Conservation (phyloP, 495 filamentous ascomycete species). For the Aspergillus egyptiacus region DNA sequence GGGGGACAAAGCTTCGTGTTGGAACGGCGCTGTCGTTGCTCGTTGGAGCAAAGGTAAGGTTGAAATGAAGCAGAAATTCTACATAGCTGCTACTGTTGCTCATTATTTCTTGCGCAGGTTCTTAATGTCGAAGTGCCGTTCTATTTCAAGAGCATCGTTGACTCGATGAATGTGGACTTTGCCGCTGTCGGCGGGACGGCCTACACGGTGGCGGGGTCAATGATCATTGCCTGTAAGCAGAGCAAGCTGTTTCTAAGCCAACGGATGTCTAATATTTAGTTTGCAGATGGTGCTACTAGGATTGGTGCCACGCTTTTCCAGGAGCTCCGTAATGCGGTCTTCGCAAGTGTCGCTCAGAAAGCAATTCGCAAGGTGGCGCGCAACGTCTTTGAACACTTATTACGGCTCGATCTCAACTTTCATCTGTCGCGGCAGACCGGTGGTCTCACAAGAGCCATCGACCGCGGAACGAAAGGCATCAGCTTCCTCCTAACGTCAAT, state of each 20-base stretch:
- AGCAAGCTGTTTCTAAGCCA: neutral
- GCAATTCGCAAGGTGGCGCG: slow-evolving; percentile 86
- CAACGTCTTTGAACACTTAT: slow-evolving; percentile 86
- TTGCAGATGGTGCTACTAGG: slow-evolving; percentile 72
- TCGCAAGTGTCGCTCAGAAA: slow-evolving; percentile 94
- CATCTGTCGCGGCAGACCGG: slow-evolving; percentile 92
- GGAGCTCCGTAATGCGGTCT: slow-evolving; percentile 90
- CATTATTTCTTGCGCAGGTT: slow-evolving; percentile 42
- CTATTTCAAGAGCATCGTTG: slow-evolving; percentile 96
- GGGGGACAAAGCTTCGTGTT: slow-evolving; percentile 78
- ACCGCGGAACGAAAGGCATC: slow-evolving; percentile 95
- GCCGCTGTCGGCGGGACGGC: slow-evolving; percentile 75
- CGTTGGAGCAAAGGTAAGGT: slow-evolving; percentile 71
- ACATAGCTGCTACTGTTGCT: slow-evolving; percentile 11
- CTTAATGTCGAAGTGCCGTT: slow-evolving; percentile 97
- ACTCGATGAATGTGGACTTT: slow-evolving; percentile 95
- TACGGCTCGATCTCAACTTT: slow-evolving; percentile 86
- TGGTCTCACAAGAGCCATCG: slow-evolving; percentile 88
- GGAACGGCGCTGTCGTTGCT: slow-evolving; percentile 72
- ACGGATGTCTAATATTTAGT: slow-evolving; percentile 9
- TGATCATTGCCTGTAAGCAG: slow-evolving; percentile 75
- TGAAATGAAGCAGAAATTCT: neutral
- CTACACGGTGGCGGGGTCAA: slow-evolving; percentile 78
- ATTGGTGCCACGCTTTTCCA: slow-evolving; percentile 84
- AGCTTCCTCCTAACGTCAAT: slow-evolving; percentile 94